Conservation (phyloP, 2,329 filamentous ascomycete species). For the Colletotrichum siamense region DNA sequence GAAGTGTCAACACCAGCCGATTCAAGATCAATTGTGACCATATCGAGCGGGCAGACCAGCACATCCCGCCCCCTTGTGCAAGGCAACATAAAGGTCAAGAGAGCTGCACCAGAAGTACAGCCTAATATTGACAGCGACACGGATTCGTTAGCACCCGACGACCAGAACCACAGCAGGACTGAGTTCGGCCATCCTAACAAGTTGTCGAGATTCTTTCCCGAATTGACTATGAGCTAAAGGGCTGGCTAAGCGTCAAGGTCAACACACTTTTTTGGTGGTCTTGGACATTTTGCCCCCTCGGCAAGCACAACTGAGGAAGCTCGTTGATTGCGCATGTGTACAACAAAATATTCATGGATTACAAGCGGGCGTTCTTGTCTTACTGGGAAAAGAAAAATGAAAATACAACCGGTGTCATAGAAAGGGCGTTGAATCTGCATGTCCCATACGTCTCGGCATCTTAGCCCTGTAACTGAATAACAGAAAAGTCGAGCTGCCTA, state of each 20-base stretch:
- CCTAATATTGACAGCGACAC: conserved; percentile 15
- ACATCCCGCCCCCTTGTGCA: conserved; percentile 12
- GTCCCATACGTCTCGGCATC: background rate
- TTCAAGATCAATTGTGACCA: conserved; percentile 10
- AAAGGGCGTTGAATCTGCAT: background rate
- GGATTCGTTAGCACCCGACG: conserved; percentile 14
- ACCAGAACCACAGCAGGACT: conserved; percentile 12
- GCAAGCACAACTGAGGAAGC: background rate
- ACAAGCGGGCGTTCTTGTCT: background rate
- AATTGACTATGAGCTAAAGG: conserved; percentile 21
- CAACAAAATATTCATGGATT: background rate
- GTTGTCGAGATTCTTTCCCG: conserved; percentile 23
- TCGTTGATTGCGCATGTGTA: background rate
- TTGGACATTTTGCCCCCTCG: background rate
- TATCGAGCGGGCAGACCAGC: conserved; percentile 14
- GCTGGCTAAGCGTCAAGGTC: background rate
- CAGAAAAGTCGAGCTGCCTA: background rate
- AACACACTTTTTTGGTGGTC: background rate
- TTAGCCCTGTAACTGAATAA: background rate
- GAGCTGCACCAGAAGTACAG: conserved; percentile 12
- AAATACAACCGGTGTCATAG: background rate
- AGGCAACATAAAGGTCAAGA: conserved; percentile 24
- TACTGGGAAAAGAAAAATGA: background rate
- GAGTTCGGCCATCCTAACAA: conserved; percentile 25
- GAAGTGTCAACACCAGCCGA: conserved; percentile 14